A percentile compares a stretch with the other conserved stretches of the same genome.
Evolutionary conservation across 2,329 filamentous ascomycete species (phyloP).

Genomic region (Fusarium hostae): DNA sequence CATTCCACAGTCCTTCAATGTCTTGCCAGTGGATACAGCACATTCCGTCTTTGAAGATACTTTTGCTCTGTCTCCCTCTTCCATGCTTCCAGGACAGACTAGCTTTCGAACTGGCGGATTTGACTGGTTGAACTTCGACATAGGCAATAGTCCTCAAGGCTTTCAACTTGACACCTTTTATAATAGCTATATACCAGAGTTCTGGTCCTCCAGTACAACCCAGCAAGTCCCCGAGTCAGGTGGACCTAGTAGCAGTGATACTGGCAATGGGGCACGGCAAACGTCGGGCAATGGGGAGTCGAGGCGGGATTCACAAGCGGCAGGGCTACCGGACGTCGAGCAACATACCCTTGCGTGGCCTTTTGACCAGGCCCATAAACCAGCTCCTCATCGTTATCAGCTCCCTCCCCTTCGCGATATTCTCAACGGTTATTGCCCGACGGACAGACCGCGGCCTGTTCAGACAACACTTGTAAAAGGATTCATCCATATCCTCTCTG

Average conservation of each 20-base stretch:
- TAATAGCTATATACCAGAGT: neutral
- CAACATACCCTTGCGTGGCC: neutral
- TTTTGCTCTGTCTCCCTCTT: neutral
- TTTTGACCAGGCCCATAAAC: neutral
- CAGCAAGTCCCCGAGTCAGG: neutral
- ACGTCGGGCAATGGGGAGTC: neutral
- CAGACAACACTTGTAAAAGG: neutral
- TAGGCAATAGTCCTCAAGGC: neutral
- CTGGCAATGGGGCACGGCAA: neutral
- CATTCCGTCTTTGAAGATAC: neutral
- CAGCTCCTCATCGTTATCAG: neutral
- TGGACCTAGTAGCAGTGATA: accelerated
- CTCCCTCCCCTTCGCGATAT: neutral
- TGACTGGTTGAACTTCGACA: neutral
- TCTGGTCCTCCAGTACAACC: neutral
- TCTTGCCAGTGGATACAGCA: neutral
- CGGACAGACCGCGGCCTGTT: neutral
- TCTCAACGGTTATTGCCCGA: neutral
- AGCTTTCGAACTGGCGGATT: neutral
- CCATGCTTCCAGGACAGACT: neutral
- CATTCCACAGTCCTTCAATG: neutral
- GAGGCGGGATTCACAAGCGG: neutral
- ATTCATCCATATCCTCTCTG: neutral
- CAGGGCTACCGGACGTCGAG: accelerated
- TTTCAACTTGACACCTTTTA: neutral